Base-by-base conservation (phyloP, 768 basidiomycete species). In the Phaeolepiota aurea region DNA sequence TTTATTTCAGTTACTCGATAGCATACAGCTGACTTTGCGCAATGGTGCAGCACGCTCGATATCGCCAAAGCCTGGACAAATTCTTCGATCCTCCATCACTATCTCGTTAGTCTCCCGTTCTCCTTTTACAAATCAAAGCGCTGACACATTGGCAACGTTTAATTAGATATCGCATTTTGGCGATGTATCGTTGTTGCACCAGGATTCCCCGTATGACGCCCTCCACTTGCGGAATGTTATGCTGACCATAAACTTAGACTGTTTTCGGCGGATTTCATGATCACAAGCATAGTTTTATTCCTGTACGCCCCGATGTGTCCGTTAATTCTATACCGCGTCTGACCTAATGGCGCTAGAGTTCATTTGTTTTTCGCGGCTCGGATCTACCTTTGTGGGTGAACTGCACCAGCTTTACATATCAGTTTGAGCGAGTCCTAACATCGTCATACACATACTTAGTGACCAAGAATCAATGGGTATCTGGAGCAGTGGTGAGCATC, bases 91-190 rank as follows among this genome's bases (percentile, higher is more conserved):
- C 14, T 32, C 12, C 40, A 41, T 41, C 31, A 41, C 20, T 41
- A 41, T 41, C 25, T 41, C 15, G 40, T 41, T 18, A 3, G 40
- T 33, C 10, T 21, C 16, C 33, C 9, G 25, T 7, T 28, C 25
- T 28, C n/a, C n/a, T n/a, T n/a, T n/a, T n/a, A n/a, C 7, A 28
- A 28, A 28, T 28, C 25, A 28, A 7, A n/a, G 7, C 25, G 25
- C n/a, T n/a, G n/a, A n/a, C n/a, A n/a, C n/a, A n/a, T 28, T 7
- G 25, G 7, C n/a, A 28, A 28, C 25, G 25, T 28, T 28, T 28
- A 7, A 7, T 7, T 28, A 28, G 25, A n/a, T 28, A 28, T 28
- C 25, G n/a, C 7, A 28, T n/a, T 28, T 28, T 28, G 25, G 25
- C 25, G n/a, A 28, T n/a, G 7, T 28, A 7, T 7, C 7, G 7